phyloP scores from a whole-genome alignment of 1,284 basidiomycete species.

The Marasmius sp. region DNA sequence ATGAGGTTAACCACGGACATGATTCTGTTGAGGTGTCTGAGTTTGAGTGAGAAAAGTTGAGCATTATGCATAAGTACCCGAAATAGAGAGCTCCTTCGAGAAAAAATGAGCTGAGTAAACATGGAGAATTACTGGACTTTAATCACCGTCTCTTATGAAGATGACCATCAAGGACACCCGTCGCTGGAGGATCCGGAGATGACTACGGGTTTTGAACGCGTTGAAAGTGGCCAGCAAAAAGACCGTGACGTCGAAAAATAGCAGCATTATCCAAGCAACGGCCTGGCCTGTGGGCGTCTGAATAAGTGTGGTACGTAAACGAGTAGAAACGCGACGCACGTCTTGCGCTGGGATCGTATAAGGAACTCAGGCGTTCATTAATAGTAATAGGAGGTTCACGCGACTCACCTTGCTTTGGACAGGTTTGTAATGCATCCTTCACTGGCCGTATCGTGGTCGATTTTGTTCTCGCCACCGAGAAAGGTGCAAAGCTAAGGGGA shows the following conservation, averaged over 20 bases:
- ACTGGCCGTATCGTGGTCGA: too few relatives aligned
- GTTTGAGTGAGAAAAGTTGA: neutral
- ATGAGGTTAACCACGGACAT: neutral
- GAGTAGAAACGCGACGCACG: neutral
- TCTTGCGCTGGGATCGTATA: neutral
- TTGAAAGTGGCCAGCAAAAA: neutral
- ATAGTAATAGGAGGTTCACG: too few relatives aligned
- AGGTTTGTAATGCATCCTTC: too few relatives aligned
- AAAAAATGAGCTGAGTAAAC: neutral
- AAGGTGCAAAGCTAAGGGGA: neutral
- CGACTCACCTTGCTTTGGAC: too few relatives aligned
- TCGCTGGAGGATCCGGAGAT: neutral
- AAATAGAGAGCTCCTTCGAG: neutral
- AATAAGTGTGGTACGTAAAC: neutral
- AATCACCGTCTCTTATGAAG: neutral
- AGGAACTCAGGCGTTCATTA: too few relatives aligned
- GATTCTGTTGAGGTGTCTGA: neutral
- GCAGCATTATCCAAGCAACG: neutral
- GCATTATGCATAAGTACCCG: neutral
- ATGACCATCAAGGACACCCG: neutral
- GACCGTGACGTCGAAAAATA: neutral
- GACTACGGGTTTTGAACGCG: neutral
- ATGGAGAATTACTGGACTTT: too few relatives aligned
- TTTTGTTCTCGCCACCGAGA: too few relatives aligned
- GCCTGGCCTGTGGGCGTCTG: neutral